Evolutionary conservation across 805 yeast species (phyloP).

Genomic region (Yamadazyma olivae): DNA sequence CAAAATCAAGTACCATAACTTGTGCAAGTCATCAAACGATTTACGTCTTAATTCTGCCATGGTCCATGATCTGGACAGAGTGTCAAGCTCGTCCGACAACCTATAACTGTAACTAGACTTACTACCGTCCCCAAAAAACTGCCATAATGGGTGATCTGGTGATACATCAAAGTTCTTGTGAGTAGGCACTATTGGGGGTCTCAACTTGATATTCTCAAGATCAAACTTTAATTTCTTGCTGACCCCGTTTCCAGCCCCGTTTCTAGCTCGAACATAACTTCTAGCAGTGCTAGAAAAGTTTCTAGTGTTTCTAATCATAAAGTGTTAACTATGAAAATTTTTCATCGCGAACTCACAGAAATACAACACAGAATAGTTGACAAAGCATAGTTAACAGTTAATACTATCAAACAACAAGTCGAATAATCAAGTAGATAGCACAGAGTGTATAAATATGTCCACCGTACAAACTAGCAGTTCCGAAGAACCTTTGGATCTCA

Average conservation of each 20-base stretch:
- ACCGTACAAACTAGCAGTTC: slow-evolving; percentile 25
- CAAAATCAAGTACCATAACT: slow-evolving; percentile 83
- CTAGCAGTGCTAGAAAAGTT: no score
- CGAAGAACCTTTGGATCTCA: slow-evolving; percentile 84
- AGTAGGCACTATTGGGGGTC: slow-evolving; percentile 85
- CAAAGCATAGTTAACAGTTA: no score
- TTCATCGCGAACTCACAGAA: no score
- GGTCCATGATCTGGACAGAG: slow-evolving; percentile 75
- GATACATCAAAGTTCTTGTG: slow-evolving; percentile 66
- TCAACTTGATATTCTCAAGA: slow-evolving; percentile 46
- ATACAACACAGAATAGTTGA: slow-evolving; percentile 10
- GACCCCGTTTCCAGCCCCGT: background rate
- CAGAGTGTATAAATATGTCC: background rate
- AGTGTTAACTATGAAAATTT: no score
- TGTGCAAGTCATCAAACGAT: slow-evolving; percentile 87
- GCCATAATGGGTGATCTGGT: slow-evolving; percentile 94
- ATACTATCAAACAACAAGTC: no score
- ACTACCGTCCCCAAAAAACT: slow-evolving; percentile 60
- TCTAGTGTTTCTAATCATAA: no score
- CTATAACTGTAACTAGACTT: slow-evolving; percentile 59
- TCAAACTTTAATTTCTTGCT: slow-evolving; percentile 23
- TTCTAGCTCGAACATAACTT: no score
- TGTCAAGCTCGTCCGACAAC: slow-evolving; percentile 46
- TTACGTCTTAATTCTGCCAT: slow-evolving; percentile 87
- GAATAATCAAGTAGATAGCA: no score